Base-by-base conservation (phyloP, 2,329 filamentous ascomycete genomes). In the Didymella lethalis region DNA sequence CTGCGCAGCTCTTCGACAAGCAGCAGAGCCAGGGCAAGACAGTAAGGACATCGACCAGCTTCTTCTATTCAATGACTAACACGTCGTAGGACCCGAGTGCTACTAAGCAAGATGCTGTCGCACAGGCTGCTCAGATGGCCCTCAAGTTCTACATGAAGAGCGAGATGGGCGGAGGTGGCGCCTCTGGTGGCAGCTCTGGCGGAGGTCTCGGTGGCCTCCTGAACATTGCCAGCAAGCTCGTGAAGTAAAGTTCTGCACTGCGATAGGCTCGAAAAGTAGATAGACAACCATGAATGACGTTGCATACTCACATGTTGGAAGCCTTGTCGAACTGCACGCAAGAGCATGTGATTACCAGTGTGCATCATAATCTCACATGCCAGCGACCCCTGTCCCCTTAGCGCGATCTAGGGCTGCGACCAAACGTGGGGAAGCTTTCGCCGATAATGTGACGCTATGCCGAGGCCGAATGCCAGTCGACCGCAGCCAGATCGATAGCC, bases 131-230 rank as follows among this genome's bases (percentile, higher is more conserved):
- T 1, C 89, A 96, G 83, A 90, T 91, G 85, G 93, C 93, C 2
- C 78, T 97, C 69, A 93, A 96, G 85, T 90, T 97, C 86, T 97
- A 93, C 78, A 80, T 96, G 82, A 93, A 96, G 85, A 87, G 85
- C 68, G 84, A 92, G 75, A 78, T 77, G 73, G 78, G 81, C 28
- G 78, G 79, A 31, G 66, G 73, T 32, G 71, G 72, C n/a, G 69
- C 71, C 12, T 84, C 84, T 20, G 74, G 79, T 29, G 68, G 72
- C 28, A 67, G 70, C 18, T 73, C 72, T 28, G 84, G 84, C 20
- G 77, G 78, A 1, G 77, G 53, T 29, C 53, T 77, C 14, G 77
- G 82, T 61, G 83, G 85, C 2, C 69, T 89, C 58, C 82, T 88
- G 79, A 77, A 78, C 53, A 66, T 88, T 72, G 87, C 87, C 8